Conservation (phyloP, 805 yeast genomes). For the Wickerhamomyces mucosus region DNA sequence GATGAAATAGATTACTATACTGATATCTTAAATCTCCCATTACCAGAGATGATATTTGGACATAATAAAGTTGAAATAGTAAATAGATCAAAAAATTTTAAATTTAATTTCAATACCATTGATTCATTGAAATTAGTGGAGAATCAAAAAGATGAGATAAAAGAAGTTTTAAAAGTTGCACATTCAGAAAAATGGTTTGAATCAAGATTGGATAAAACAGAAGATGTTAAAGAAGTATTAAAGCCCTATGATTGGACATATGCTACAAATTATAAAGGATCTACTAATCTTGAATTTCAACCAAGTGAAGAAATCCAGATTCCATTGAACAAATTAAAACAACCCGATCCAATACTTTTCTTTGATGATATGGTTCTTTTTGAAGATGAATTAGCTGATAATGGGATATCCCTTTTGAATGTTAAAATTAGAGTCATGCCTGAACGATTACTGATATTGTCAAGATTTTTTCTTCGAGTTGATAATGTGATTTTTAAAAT, state of each 20-base stretch:
- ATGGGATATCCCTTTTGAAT: slow-evolving; percentile 74
- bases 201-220: slow-evolving; percentile 23
- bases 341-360: slow-evolving; percentile 78
- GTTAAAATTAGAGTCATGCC: slow-evolving; percentile 87
- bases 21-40: slow-evolving; percentile 58
- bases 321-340: slow-evolving; percentile 61
- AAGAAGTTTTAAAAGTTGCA: slow-evolving; percentile 55
- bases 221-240: slow-evolving; percentile 47
- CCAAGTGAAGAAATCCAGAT: slow-evolving; percentile 29
- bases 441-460: slow-evolving; percentile 59
- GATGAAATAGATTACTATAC: slow-evolving; percentile 59
- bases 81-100: slow-evolving; percentile 30
- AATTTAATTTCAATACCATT: slow-evolving; percentile 60
- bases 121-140: slow-evolving; percentile 61
- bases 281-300: slow-evolving; percentile 18
- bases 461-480: slow-evolving; percentile 76
- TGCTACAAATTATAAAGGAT: slow-evolving; percentile 70
- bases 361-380: slow-evolving; percentile 82
- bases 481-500: slow-evolving; percentile 83
- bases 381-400: slow-evolving; percentile 96
- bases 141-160: slow-evolving; percentile 32
- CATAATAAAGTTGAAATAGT: slow-evolving; percentile 54
- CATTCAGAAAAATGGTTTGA: slow-evolving; percentile 79
- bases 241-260: slow-evolving; percentile 97
- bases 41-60: slow-evolving; percentile 98